Evolutionary conservation across 176 grass and related monocot species (phyloP), one percentile per base, ranked within the genome.

Genomic region (Urochloa ruziziensis): DNA sequence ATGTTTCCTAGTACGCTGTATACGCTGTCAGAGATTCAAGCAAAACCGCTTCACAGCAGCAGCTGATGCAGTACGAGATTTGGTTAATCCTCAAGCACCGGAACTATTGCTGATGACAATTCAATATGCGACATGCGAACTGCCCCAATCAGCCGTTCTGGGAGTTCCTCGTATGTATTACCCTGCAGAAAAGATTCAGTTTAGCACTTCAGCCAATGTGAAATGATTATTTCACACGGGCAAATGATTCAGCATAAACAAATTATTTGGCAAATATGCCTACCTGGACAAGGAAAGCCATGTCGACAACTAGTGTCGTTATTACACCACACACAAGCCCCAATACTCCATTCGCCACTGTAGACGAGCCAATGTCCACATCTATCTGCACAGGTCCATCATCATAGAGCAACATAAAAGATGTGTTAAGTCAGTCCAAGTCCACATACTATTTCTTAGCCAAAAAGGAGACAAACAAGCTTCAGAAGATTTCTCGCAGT

Each of bases 261-360:
- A 25, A 29, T 48, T 32, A 1, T 16, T 24, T 39, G 1, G 21
- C n/a, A 4, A 69, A 86, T 43, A 68, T 42, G 21, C 67, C 19
- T 87, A 98, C 96, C 96, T 98, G 96, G 39, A 98, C 84, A 72
- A 98, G 96, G 81, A 98, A 98, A 60, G 96, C 96, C 96, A 98
- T 98, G 73, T 98, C 96, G 51, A 98, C 96, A 52, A 98, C 96
- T 73, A 98, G 85, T 10, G 96, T 93, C 5, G 91, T 98, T 63
- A 98, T 98, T 21, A 91, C 96, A 61, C 96, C 93, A 70, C 85
- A 90, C 6, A 98, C 96, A 49, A 98, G 84, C 76, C 96, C 92
- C 80, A 98, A 84, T 43, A 98, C 95, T 86, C 95, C 95, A 88
- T 98, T 98, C 18, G 95, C 95, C 34, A 98, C 95, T 16, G 95